These are phyloP conservation scores for Phyllosticta paracitricarpa DNA, from an alignment of 2,329 filamentous ascomycete species.

Conservation along the genomic window DNA sequence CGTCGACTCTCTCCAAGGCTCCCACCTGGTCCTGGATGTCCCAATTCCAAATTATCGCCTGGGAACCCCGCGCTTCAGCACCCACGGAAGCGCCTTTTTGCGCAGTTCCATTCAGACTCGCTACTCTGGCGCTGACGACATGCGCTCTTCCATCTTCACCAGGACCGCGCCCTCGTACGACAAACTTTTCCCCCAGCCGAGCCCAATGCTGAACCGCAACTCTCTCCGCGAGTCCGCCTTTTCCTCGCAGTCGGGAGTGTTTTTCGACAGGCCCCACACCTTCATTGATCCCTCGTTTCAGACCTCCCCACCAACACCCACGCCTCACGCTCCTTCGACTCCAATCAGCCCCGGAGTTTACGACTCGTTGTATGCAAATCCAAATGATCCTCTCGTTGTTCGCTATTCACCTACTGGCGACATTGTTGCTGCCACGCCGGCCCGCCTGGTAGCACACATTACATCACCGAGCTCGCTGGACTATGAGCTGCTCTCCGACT, in stretches of 20 bases:
- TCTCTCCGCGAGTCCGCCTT: conserved; percentile 28
- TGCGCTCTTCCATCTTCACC: conserved; percentile 53
- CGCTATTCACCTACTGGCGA: conserved; percentile 66
- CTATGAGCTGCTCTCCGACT: conserved; percentile 93
- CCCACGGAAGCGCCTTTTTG: conserved; percentile 64
- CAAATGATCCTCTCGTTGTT: conserved; percentile 73
- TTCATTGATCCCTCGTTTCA: conserved; percentile 26
- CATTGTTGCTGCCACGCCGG: conserved; percentile 81
- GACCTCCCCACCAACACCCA: conserved; percentile 21
- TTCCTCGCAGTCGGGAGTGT: conserved; percentile 9
- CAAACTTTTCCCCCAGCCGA: conserved; percentile 34
- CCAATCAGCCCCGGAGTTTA: conserved; percentile 59
- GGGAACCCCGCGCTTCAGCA: conserved; percentile 71
- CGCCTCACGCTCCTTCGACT: conserved; percentile 26
- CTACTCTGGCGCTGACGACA: conserved; percentile 59
- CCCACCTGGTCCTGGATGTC: conserved; percentile 55
- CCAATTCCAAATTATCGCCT: conserved; percentile 77
- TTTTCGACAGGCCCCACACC: conserved; percentile 17
- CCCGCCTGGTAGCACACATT: conserved; percentile 88
- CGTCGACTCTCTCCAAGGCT: conserved; percentile 39
- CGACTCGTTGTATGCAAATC: conserved; percentile 68
- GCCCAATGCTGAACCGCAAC: conserved; percentile 18
- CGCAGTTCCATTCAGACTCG: conserved; percentile 67
- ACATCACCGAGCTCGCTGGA: conserved; percentile 93
- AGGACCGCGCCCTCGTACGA: conserved; percentile 21